A percentile compares a stretch with the other conserved stretches of the same genome.
These are phyloP conservation scores for Sporobolomyces roseus DNA, from an alignment of 768 basidiomycete genomes.

Conservation along the genomic window DNA sequence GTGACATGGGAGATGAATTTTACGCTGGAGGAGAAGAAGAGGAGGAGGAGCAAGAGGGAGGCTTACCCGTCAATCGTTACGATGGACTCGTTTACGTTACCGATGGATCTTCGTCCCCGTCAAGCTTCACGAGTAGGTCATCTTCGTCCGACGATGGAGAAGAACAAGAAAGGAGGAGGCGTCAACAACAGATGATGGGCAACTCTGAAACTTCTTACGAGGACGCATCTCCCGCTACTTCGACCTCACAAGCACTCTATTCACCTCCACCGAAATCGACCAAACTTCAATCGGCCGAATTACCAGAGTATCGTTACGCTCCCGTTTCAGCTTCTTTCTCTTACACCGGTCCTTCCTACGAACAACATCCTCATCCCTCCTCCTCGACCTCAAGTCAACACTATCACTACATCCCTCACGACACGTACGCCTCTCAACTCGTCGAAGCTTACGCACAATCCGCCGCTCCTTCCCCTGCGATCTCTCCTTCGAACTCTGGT, in stretches of 20 bases:
- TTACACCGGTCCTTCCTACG: not conserved
- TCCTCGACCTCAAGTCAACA: not conserved
- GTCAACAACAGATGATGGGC: constrained; percentile 3
- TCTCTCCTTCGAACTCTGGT: constrained; percentile 1
- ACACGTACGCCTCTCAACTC: not conserved
- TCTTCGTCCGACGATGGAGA: not conserved
- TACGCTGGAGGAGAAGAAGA: not conserved
- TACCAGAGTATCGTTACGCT: constrained; percentile 6
- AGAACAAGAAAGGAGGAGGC: constrained; percentile 3
- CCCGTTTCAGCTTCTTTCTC: not conserved
- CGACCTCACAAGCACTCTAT: constrained; percentile 4
- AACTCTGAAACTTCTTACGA: constrained; percentile 15
- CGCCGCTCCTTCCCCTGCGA: constrained; percentile 7
- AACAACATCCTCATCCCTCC: not conserved
- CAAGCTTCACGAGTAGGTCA: not conserved
- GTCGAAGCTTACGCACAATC: constrained; percentile 8
- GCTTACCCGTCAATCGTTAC: not conserved
- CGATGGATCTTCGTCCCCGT: not conserved
- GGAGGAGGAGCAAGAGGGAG: not conserved
- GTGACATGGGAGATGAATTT: constrained; percentile 11
- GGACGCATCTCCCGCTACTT: constrained; percentile 13
- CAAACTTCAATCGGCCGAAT: not conserved
- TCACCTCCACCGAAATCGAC: not conserved
- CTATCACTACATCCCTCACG: not conserved
- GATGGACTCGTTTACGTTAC: constrained; percentile 11